Base-by-base conservation (phyloP, 2,329 filamentous ascomycete species). In the Emericellopsis cladophorae region DNA sequence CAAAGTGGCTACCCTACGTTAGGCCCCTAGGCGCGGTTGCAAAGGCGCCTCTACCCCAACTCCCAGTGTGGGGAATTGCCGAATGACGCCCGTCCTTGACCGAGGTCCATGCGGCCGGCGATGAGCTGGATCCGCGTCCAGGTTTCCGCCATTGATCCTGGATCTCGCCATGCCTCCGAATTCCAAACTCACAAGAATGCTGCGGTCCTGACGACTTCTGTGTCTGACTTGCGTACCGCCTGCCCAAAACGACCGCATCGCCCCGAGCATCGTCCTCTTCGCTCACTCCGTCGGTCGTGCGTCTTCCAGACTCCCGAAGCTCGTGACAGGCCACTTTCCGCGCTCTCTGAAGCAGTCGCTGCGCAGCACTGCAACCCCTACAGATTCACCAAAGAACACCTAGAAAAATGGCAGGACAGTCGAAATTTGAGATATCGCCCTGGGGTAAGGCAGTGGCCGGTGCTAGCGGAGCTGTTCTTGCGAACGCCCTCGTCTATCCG, bases 371-470 rank as follows among this genome's bases (percentile, higher is more conserved):
- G 9, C 15, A 12, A 12, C 18, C 39, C 15, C 26, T 26, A 2
- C 24, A 6, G 21, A 7, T 15, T 14, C 15, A n/a, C 31, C 39
- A 26, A 16, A 12, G 16, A 29, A 22, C 21, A 21, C 11, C 16
- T 23, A 23, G 21, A 23, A 23, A 15, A 15, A 44, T 44, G 42
- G 22, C 42, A 18, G 39, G 34, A 15, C 72, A 72, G 53, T 77
- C 74, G 32, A 90, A 88, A 61, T 71, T 78, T 47, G 68, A 69
- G 49, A 76, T 96, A 44, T 88, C 92, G 34, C 85, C 92, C 41
- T 96, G 90, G 90, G 90, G 89, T 41, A 81, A 82, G 56, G 92
- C 92, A 41, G 79, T 95, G 49, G 90, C 92, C 47, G 92, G 92
- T 54, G 87, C 92, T 40, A 85, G 86, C 16, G 92, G 92, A 46